phyloP scores from a whole-genome alignment of 345 rosid genomes.

The Punica granatum region DNA sequence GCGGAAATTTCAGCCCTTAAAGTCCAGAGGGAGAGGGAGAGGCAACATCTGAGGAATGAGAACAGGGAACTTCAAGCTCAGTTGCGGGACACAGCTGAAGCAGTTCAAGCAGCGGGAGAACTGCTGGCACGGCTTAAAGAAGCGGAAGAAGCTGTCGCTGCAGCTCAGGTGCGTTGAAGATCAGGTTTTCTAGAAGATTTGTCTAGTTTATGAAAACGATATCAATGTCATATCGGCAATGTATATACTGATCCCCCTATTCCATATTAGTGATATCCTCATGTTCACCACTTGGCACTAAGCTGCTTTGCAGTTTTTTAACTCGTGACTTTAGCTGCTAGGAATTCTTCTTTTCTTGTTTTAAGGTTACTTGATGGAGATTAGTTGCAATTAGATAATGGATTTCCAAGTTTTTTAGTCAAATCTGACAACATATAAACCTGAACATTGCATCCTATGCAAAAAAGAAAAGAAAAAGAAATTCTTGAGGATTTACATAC shows the following conservation, averaged over 20 bases:
- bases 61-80: conserved; percentile 83
- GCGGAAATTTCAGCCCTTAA: conserved; percentile 84
- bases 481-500: no score
- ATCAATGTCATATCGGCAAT: not conserved
- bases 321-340: no score
- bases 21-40: conserved; percentile 81
- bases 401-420: no score
- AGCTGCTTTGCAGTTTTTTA: no score
- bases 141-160: conserved; percentile 75
- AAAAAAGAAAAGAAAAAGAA: no score
- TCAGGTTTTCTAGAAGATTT: conserved; percentile 5
- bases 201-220: conserved; percentile 4
- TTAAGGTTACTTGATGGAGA: no score
- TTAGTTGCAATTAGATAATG: no score
- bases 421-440: no score
- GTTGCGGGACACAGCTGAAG: conserved; percentile 91
- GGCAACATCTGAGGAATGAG: conserved; percentile 76
- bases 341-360: no score
- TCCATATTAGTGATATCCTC: not conserved
- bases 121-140: conserved; percentile 90
- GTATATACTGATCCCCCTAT: not conserved
- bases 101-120: conserved; percentile 97
- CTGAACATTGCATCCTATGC: no score
- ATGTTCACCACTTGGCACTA: not conserved
- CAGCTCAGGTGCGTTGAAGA: conserved; percentile 46